Conservation (phyloP, 345 rosid species). For the Odontarrhena argentea region DNA sequence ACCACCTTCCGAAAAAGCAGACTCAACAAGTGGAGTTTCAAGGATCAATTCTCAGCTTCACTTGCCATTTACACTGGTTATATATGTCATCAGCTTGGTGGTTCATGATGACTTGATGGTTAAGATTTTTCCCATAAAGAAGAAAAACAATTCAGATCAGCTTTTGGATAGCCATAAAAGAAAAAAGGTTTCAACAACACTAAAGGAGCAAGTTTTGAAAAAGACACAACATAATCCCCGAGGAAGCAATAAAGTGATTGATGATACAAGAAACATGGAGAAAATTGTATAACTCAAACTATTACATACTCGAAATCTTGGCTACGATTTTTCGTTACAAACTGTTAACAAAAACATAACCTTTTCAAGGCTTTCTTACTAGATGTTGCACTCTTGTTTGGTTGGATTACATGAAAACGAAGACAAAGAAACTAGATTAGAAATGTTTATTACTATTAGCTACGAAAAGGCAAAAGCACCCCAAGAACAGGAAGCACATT, state of each 20-base stretch:
- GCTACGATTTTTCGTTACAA: background rate
- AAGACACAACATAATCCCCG: background rate
- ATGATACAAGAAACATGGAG: conserved; percentile 17
- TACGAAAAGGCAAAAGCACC: conserved; percentile 31
- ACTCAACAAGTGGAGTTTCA: conserved; percentile 21
- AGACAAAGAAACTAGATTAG: conserved; percentile 10
- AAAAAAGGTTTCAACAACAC: background rate
- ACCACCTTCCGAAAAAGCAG: conserved; percentile 3
- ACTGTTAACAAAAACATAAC: background rate
- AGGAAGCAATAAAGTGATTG: conserved; percentile 24
- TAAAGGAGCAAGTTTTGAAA: background rate
- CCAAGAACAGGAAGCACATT: conserved; percentile 41
- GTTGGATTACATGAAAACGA: background rate
- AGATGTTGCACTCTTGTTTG: background rate
- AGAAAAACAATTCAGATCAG: conserved; percentile 1
- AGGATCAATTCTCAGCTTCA: background rate
- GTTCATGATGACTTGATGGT: conserved; percentile 6
- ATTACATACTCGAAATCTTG: conserved; percentile 3
- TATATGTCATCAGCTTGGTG: conserved; percentile 34
- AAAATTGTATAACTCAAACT: background rate
- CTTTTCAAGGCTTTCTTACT: conserved; percentile 1
- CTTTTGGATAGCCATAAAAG: background rate
- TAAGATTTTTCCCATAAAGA: conserved; percentile 23
- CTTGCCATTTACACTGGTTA: conserved; percentile 12
- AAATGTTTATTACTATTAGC: conserved; percentile 17